A percentile compares a stretch with the other conserved stretches of the same genome.
phyloP scores from a whole-genome alignment of 2,329 filamentous ascomycete genomes.

The Calonectria naviculata region DNA sequence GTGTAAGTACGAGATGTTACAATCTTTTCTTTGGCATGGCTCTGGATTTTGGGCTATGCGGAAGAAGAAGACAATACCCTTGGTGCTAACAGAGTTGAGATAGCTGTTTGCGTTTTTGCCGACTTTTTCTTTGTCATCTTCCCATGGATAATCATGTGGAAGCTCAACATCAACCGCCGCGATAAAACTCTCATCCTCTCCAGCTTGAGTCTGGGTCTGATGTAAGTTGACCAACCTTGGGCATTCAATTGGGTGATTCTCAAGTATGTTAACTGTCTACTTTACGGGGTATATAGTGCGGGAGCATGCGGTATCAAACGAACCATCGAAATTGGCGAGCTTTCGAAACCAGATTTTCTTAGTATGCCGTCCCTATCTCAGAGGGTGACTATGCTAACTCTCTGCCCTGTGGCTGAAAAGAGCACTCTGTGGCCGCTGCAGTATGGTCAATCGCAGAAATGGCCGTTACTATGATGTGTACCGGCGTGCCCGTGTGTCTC shows the following conservation, averaged over 20 bases:
- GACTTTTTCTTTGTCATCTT: slow-evolving; percentile 52
- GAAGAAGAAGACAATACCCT: background rate
- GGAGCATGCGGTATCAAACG: slow-evolving; percentile 17
- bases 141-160: slow-evolving; percentile 56
- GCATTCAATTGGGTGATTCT: too few relatives aligned
- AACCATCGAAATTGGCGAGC: background rate
- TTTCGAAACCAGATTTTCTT: background rate
- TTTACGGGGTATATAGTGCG: background rate
- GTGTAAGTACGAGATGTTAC: background rate
- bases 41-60: background rate
- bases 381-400: background rate
- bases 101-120: slow-evolving; percentile 33
- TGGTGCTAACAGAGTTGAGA: background rate
- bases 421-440: background rate
- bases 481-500: background rate
- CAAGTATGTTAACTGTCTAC: background rate
- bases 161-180: slow-evolving; percentile 51
- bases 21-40: background rate
- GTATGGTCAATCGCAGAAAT: slow-evolving; percentile 1
- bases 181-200: slow-evolving; percentile 53
- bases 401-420: background rate
- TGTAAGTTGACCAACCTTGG: slow-evolving; percentile 36
- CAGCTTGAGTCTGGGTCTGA: slow-evolving; percentile 52
- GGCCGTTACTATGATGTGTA: background rate
- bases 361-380: background rate